Base-by-base conservation (phyloP, 129 eudicot genomes). In the Deinandra increscens region DNA sequence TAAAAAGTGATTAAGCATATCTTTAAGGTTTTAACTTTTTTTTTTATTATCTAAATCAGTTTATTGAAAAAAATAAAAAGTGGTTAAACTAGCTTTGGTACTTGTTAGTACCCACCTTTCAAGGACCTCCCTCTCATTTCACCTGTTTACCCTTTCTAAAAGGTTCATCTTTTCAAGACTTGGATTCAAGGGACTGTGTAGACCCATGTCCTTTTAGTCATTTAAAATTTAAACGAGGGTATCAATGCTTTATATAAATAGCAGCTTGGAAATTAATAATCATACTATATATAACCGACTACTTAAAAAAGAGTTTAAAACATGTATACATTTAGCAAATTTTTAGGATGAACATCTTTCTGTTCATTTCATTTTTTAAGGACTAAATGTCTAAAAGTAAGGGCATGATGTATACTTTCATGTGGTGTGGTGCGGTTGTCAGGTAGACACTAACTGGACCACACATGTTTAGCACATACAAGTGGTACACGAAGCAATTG, bases 131-230 rank as follows among this genome's bases (percentile, higher is more conserved):
- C 36, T 55, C 41, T 66, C 66, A 41, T 69, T 69, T 77, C 49
- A 77, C 76, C 31, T 17, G 41, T 62, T 62, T 69, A 70, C 81
- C 76, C 81, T 69, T 61, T 69, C 69, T 68, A 68, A 68, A 76
- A 76, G 76, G 45, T 77, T 69, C 66, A 63, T 70, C 71, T 77
- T 77, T 77, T 77, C 81, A 77, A 77, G 71, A 61, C 59, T 69
- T 69, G 80, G 80, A 76, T 76, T 75, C 80, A 68, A 76, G 74
- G 80, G 61, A 68, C 46, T 42, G 17, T 67, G 3, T 31, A 56
- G 69, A 68, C 62, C 43, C 65, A 70, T 69, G 75, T 76, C 62
- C 75, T 59, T 61, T 59, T 23, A 20, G 77, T 62, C 63, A 61
- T 73, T 73, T 58, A 26, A 58, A 58, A 58, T 23, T 13, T 58